Evolutionary conservation across 768 basidiomycete genomes (phyloP), one percentile per base, ranked within the genome.

Genomic region (Termitomyces sp.): DNA sequence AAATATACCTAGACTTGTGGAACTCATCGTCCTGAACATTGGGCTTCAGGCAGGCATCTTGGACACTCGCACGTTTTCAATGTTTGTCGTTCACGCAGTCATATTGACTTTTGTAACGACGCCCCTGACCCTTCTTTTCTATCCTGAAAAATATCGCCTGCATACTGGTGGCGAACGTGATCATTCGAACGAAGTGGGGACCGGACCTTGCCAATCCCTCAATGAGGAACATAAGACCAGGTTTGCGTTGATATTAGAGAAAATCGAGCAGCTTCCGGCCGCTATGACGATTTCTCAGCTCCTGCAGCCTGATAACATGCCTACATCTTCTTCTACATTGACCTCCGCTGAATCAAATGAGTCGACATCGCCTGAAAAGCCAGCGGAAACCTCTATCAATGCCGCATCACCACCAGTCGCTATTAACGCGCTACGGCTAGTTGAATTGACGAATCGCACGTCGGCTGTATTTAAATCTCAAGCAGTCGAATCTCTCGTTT

Each of bases 21-120:
- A 95, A 69, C 83, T 95, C 31, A 95, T 97, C 62, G 93, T 95
- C 8, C 82, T 95, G 67, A 97, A 97, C 68, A 86, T 95, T 62
- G 94, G 94, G 52, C 77, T 91, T 8, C 70, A 77, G 60, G 91
- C 91, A 3, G 73, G 73, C 13, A 85, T 91, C 57, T 77, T 89
- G 48, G 78, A 84, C 66, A 72, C 77, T 0, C 80, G 83, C 27
- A 82, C 88, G 12, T 93, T 95, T 76, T 90, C 91, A 0, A 94
- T 95, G 90, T 93, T 95, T 62, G 93, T 95, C 60, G 75, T 95
- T 50, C 84, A 86, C 49, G 86, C 89, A 4, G 73, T 93, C 44
- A 73, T 93, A 51, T 76, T 93, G 47, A 93, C 93, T 0, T 86
- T 91, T 75, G 81, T 91, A 58, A 93, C 92, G 4, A 95, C 93